Evolutionary conservation across 306 rosid species (phyloP), one percentile per base, ranked within the genome.

Genomic region (Trifolium dubium): DNA sequence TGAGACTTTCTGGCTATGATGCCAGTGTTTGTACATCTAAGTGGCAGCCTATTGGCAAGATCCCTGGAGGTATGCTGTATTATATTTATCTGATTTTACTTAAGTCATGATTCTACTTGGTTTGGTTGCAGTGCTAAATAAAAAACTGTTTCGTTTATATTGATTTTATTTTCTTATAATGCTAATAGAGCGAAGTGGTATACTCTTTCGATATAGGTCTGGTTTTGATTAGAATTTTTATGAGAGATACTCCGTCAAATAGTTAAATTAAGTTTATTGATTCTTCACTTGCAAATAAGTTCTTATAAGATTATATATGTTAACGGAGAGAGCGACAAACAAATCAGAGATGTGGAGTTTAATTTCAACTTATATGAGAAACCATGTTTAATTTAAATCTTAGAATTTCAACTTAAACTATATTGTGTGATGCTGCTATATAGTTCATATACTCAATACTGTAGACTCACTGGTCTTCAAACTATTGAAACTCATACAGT

Each of bases 41-140:
- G 83, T 94, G 99, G 99, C 99, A 87, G 81, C 93, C 86, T 60
- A 84, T 83, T 74, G 89, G 97, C 82, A 94, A 86, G 81, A 97
- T 94, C 67, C 99, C 99, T 10, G 97, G 99, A 83, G 97, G 99
- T 94, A 92, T 84, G 80, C 43, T 35, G 2, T 31, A 28, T 23
- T 63, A 5, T 49, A 31, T 47, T 15, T 46, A 55, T 62, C 30
- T 73, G 30, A 13, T 77, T 77, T 72, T 14, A 19, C 28, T 12
- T 5, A 41, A 58, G 40, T 58, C 71, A 28, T 34, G 39, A 61
- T 29, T 69, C 56, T 72, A 39, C 35, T 46, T 49, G 5, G 31
- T 59, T 51, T 77, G 67, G 39, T 66, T 53, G 53, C 10, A 49
- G 14, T 71, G 58, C 44, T 39, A 72, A 46, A 63, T 58, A 37